Percentiles rank a stretch among this genome's conserved stretches.
Evolutionary conservation across 2,329 filamentous ascomycete species (phyloP).

Genomic region (Fusarium acutatum): DNA sequence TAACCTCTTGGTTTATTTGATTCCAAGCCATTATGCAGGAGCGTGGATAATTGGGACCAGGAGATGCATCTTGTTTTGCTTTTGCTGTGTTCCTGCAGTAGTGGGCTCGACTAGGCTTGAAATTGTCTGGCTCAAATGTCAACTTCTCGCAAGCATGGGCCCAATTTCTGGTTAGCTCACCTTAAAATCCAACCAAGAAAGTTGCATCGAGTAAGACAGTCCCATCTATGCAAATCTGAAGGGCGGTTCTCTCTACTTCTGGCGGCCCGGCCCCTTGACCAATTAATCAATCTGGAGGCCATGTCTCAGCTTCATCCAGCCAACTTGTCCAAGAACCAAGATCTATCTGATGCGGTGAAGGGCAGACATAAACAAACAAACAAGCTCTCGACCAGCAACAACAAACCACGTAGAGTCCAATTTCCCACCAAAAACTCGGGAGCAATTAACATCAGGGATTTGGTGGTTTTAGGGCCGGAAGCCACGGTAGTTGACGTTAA

Average conservation of each 20-base stretch:
- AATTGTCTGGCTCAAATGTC: constrained; percentile 15
- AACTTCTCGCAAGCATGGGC: neutral
- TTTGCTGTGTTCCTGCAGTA: constrained; percentile 41
- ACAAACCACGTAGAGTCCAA: neutral
- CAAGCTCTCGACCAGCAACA: neutral
- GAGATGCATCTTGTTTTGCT: constrained; percentile 26
- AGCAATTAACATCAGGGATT: neutral
- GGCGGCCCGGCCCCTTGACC: neutral
- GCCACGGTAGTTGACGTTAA: constrained; percentile 31
- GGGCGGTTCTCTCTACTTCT: neutral
- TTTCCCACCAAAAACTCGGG: constrained; percentile 14
- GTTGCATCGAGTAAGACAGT: neutral
- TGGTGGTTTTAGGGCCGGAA: constrained; percentile 17
- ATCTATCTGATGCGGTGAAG: constrained; percentile 4
- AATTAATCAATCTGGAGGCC: neutral
- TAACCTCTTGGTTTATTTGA: constrained; percentile 16
- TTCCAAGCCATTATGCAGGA: constrained; percentile 20
- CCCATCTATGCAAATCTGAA: neutral
- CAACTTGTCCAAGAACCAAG: constrained; percentile 21
- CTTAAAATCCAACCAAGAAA: neutral
- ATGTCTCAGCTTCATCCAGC: constrained; percentile 25
- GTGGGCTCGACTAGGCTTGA: constrained; percentile 31
- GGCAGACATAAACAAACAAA: neutral
- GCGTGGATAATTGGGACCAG: constrained; percentile 17
- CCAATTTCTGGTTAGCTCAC: constrained; percentile 9